A percentile compares a stretch with the other conserved stretches of the same genome.
These are phyloP conservation scores for Crithidia fasciculata DNA, from an alignment of 208 protist genomes.

Conservation along the genomic window DNA sequence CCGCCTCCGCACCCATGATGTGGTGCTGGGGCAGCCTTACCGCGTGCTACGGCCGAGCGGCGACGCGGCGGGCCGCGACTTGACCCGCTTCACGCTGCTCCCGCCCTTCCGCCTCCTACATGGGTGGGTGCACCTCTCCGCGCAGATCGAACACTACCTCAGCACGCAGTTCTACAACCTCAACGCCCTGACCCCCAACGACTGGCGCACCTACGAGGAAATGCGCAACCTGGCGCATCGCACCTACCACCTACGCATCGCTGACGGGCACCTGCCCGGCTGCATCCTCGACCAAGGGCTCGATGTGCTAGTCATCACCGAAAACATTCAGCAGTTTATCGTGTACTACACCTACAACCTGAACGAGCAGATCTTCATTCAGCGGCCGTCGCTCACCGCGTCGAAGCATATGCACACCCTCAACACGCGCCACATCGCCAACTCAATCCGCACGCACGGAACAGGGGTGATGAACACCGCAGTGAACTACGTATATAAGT, in stretches of 20 bases:
- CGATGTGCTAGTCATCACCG: slow-evolving; percentile 97
- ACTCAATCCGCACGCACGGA: slow-evolving; percentile 97
- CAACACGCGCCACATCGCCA: slow-evolving; percentile 96
- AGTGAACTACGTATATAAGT: slow-evolving; percentile 98
- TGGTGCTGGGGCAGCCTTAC: slow-evolving; percentile 53
- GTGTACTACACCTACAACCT: slow-evolving; percentile 97
- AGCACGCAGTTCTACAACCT: slow-evolving; percentile 97
- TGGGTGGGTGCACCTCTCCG: slow-evolving; percentile 75
- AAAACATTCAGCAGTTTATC: slow-evolving; percentile 98
- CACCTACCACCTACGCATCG: slow-evolving; percentile 87
- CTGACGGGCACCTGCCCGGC: slow-evolving; percentile 92
- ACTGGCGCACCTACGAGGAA: slow-evolving; percentile 97
- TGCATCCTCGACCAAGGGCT: slow-evolving; percentile 95
- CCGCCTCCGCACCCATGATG: slow-evolving; percentile 91
- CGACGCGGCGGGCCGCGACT: slow-evolving; percentile 42
- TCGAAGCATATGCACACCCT: slow-evolving; percentile 96
- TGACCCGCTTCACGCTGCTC: slow-evolving; percentile 83
- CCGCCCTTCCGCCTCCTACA: slow-evolving; percentile 87
- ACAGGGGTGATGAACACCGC: slow-evolving; percentile 98
- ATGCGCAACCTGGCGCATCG: slow-evolving; percentile 95
- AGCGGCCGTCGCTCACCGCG: slow-evolving; percentile 72
- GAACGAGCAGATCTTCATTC: slow-evolving; percentile 97
- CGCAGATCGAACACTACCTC: slow-evolving; percentile 92
- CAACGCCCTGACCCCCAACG: slow-evolving; percentile 93
- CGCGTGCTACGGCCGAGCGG: slow-evolving; percentile 18